Evolutionary conservation across 371 early-diverging fungal genomes (phyloP).

Genomic region (Apophysomyces sp.): DNA sequence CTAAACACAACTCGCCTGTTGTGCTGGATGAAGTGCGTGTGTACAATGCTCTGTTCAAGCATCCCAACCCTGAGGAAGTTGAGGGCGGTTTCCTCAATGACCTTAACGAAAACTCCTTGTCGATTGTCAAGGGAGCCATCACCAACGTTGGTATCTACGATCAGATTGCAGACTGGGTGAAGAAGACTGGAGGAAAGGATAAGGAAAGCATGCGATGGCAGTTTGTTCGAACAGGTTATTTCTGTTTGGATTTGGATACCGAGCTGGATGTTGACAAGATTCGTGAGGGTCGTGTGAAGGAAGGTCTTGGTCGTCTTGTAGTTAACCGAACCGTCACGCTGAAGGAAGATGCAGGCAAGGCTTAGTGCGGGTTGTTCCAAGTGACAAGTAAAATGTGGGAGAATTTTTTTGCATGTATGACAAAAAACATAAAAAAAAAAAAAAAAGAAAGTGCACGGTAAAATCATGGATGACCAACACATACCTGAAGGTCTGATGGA

Average conservation of each 20-base stretch:
- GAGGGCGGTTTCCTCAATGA: constrained; percentile 95
- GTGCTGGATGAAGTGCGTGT: constrained; percentile 80
- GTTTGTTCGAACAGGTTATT: constrained; percentile 97
- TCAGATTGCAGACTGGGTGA: constrained; percentile 45
- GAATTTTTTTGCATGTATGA: not conserved
- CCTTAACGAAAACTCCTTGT: constrained; percentile 82
- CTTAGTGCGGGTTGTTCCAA: constrained; percentile 16
- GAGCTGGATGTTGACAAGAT: constrained; percentile 53
- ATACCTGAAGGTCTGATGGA: too few species aligned
- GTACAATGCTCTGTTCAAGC: constrained; percentile 88
- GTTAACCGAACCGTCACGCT: constrained; percentile 91
- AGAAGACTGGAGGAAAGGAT: constrained; percentile 44
- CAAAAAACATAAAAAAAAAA: not conserved
- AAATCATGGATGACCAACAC: too few species aligned
- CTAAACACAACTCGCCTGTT: constrained; percentile 82
- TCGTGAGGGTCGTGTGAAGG: constrained; percentile 30
- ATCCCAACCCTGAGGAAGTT: constrained; percentile 86
- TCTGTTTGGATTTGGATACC: constrained; percentile 93
- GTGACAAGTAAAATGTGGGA: not conserved
- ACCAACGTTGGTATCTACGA: constrained; percentile 86
- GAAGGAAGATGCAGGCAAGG: constrained; percentile 87
- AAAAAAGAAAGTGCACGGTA: too few species aligned
- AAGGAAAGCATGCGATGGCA: constrained; percentile 92
- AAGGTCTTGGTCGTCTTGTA: constrained; percentile 54
- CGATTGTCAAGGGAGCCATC: constrained; percentile 68